Evolutionary conservation across 345 rosid genomes (phyloP).

Genomic region (Boechera divaricarpa): DNA sequence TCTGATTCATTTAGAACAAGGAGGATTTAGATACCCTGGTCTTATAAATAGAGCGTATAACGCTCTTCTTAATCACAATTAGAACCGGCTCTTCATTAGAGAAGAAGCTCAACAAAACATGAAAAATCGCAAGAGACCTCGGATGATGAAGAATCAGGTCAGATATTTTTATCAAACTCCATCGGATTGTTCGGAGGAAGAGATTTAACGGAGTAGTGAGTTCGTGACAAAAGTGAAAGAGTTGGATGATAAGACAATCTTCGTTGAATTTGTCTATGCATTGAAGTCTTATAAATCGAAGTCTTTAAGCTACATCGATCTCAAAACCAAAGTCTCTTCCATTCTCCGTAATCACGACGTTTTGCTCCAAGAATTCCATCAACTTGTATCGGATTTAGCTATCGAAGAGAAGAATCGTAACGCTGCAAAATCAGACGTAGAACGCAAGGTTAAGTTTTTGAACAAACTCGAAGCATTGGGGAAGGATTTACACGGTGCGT

Average conservation of each 20-base stretch:
- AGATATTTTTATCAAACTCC: too few relatives aligned
- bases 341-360: background rate
- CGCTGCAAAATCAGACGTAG: background rate
- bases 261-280: background rate
- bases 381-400: background rate
- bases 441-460: background rate
- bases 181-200: too few relatives aligned
- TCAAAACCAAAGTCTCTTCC: background rate
- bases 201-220: too few relatives aligned
- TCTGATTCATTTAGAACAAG: too few relatives aligned
- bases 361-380: conserved; percentile 2
- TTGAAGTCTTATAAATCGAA: background rate
- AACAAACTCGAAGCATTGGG: background rate
- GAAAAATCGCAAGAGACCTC: too few relatives aligned
- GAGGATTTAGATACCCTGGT: too few relatives aligned
- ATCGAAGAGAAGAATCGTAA: background rate
- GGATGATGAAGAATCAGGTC: too few relatives aligned
- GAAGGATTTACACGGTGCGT: background rate
- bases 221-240: background rate
- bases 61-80: too few relatives aligned
- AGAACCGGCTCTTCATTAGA: too few relatives aligned
- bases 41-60: too few relatives aligned
- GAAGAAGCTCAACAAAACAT: too few relatives aligned
- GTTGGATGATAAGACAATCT: background rate
- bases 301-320: background rate